Base-by-base conservation (phyloP, 257 asterid genomes). In the Solanum pennellii region DNA sequence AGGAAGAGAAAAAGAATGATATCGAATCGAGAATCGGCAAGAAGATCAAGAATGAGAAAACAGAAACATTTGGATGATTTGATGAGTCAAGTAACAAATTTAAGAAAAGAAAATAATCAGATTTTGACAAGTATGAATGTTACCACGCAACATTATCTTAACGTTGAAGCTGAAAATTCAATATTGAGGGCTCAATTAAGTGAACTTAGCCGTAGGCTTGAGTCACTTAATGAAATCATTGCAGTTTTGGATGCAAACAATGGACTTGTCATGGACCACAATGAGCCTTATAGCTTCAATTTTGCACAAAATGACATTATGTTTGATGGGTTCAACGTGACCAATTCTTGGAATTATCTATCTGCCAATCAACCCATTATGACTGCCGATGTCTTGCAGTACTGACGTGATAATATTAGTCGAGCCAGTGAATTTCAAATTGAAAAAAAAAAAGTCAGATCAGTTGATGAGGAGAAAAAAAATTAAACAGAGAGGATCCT, bases 21-120 rank as follows among this genome's bases (percentile, higher is more conserved):
- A 35, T 97, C 99, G 13, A 97, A 97, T 87, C 92, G 99, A 4
- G 99, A 97, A 83, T 96, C 99, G 80, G 99, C 99, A 60, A 90
- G 99, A 45, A 91, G 99, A 88, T 96, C 99, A 66, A 92, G 99
- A 90, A 94, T 92, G 91, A 91, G 95, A 92, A 96, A 97, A 49
- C 98, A 94, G 95, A 93, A 94, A 88, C 99, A 94, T 15, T 89
- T 96, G 31, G 99, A 95, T 86, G 99, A 91, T 39, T 88, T 97
- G 90, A 89, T 88, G 94, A 89, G 92, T 37, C 98, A 94, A 69
- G 97, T 91, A 88, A 74, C 92, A 56, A 89, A 74, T 72, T 91
- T 96, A 52, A 91, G 95, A 86, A 90, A 89, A 41, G 95, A 94
- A 77, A 97, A 95, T 62, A 91, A 86, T 8, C 94, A 94, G 91